Conservation (phyloP, 345 rosid genomes). For the Salix exigua region DNA sequence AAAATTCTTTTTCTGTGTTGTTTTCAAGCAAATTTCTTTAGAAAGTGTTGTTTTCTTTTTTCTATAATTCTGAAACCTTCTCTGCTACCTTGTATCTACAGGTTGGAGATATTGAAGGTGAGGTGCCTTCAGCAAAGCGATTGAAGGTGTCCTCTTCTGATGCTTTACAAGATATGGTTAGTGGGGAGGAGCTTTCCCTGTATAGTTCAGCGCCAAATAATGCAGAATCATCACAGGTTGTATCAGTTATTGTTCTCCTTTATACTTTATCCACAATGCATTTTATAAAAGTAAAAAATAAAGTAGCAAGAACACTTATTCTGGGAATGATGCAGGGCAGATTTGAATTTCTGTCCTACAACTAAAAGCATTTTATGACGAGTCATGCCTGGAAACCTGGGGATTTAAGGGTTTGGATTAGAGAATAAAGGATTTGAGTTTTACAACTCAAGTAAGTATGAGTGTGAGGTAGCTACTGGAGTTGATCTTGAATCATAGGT, state of each 20-base stretch:
- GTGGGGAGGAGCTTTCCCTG: conserved; percentile 89
- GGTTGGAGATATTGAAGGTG: conserved; percentile 95
- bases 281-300: not conserved
- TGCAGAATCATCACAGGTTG: conserved; percentile 84
- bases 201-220: conserved; percentile 73
- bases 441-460: too few species aligned
- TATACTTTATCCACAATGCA: conserved; percentile 1
- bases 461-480: too few species aligned
- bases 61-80: not conserved
- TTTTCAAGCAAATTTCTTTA: not conserved
- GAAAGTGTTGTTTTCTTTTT: not conserved
- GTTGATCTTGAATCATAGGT: too few species aligned
- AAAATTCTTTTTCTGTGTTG: not conserved
- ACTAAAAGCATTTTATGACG: too few species aligned
- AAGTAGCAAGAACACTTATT: not conserved
- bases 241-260: conserved; percentile 1
- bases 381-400: too few species aligned
- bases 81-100: conserved; percentile 20
- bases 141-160: conserved; percentile 73
- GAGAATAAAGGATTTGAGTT: too few species aligned
- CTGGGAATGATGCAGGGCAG: not conserved
- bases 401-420: too few species aligned
- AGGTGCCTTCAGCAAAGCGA: conserved; percentile 66
- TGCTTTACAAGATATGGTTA: conserved; percentile 79
- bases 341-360: too few species aligned